phyloP scores from a whole-genome alignment of 495 filamentous ascomycete species.

The Aspergillus carlsbadensis region DNA sequence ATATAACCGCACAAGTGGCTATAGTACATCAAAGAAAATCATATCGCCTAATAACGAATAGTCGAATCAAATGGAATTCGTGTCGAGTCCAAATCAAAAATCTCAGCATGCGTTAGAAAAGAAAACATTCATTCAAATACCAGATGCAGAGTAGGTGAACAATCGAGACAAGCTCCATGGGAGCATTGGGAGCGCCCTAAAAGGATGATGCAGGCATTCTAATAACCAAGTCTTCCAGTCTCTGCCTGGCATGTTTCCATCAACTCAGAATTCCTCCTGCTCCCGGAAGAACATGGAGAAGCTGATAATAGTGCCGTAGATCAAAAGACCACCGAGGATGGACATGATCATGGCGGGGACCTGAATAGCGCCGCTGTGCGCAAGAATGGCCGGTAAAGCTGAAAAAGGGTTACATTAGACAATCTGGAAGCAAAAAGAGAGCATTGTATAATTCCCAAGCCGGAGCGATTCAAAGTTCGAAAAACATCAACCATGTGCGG shows the following conservation, averaged over 20 bases:
- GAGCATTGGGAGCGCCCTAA: no score
- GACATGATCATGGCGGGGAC: conserved; percentile 94
- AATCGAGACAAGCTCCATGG: background rate
- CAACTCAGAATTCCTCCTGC: conserved; percentile 76
- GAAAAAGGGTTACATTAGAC: conserved; percentile 25
- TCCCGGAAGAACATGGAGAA: conserved; percentile 98
- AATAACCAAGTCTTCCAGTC: background rate
- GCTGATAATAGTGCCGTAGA: conserved; percentile 96
- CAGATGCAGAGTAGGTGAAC: background rate
- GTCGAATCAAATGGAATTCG: conserved; percentile 7
- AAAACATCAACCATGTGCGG: background rate
- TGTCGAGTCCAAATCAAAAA: conserved; percentile 11
- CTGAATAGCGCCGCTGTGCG: conserved; percentile 77
- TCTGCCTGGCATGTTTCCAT: background rate
- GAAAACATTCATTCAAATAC: conserved; percentile 13
- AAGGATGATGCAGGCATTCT: no score
- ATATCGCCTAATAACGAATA: conserved; percentile 13
- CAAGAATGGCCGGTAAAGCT: conserved; percentile 91
- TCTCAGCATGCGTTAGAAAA: conserved; percentile 8
- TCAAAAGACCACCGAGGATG: conserved; percentile 85
- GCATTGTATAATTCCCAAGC: background rate
- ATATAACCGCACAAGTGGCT: conserved; percentile 19
- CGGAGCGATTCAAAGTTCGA: background rate
- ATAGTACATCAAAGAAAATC: conserved; percentile 24
- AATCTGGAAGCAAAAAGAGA: background rate